Percentiles rank a stretch among this genome's conserved stretches.
Conservation (phyloP, 306 rosid genomes). For the Canavalia ensiformis region DNA sequence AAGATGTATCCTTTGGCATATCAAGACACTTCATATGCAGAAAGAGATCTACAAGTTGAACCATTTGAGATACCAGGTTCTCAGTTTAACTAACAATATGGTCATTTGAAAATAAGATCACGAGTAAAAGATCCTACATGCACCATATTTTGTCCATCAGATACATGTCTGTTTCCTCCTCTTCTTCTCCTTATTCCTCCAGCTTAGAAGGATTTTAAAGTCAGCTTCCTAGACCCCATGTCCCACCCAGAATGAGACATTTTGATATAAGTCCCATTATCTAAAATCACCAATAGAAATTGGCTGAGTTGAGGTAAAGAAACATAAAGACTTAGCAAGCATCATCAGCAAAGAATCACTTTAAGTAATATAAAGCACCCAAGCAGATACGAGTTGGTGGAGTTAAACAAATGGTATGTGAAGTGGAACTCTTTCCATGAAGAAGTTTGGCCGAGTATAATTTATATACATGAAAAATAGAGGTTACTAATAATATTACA, state of each 20-base stretch:
- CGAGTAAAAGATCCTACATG: slow-evolving; percentile 33
- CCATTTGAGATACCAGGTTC: slow-evolving; percentile 23
- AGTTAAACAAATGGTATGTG: too few species aligned
- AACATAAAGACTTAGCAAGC: slow-evolving; percentile 22
- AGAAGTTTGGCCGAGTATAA: too few species aligned
- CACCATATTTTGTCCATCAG: slow-evolving; percentile 35
- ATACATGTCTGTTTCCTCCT: too few species aligned
- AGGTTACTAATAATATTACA: slow-evolving; percentile 35
- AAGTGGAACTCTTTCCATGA: slow-evolving; percentile 82
- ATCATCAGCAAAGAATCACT: slow-evolving; percentile 38
- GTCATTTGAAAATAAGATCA: slow-evolving; percentile 25
- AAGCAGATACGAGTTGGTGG: slow-evolving; percentile 86
- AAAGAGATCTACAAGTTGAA: background rate
- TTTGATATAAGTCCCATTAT: background rate
- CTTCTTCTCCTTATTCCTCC: slow-evolving; percentile 1
- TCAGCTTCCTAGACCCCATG: background rate
- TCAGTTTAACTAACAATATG: slow-evolving; percentile 13
- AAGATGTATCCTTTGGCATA: slow-evolving; percentile 1
- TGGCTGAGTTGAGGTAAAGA: slow-evolving; percentile 34
- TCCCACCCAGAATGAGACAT: slow-evolving; percentile 29
- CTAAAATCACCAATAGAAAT: slow-evolving; percentile 26
- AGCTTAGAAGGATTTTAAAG: slow-evolving; percentile 35
- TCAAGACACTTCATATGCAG: slow-evolving; percentile 26
- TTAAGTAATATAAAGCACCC: slow-evolving; percentile 60
- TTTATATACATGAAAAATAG: slow-evolving; percentile 49